Evolutionary conservation across 257 asterid genomes (phyloP), one percentile per base, ranked within the genome.

Genomic region (Hygrophila difformis): DNA sequence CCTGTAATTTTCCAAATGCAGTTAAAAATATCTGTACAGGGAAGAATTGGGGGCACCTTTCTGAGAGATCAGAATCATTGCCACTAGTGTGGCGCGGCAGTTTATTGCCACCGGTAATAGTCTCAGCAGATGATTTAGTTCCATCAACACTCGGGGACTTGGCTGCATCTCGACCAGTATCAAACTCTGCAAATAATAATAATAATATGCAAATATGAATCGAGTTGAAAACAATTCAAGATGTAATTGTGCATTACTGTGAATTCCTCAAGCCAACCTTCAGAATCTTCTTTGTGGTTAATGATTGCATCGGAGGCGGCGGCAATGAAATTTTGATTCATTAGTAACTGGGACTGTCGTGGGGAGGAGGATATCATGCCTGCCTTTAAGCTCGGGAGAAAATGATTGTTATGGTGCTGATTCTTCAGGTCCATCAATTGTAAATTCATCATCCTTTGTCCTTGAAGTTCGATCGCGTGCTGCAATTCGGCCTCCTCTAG

Each of bases 391-490:
- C 69, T 49, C 15, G 81, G 72, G 28, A 61, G 69, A 53, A 78
- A 74, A 47, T 70, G 86, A 65, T 63, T 64, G 49, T 50, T 60
- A 40, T 67, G 70, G n/a, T 71, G 77, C 47, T 68, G 77, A 31
- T 76, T 78, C 60, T 81, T 81, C 29, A 74, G 51, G 68, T 84
- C 95, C 85, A 82, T 69, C 8, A 82, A 69, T 48, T 80, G 96
- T 62, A 91, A 48, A 61, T 70, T 78, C 95, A 86, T 77, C 68
- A 91, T 61, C 62, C 93, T 70, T 62, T 93, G 76, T 17, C 82
- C 75, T 52, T 85, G 93, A 49, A 84, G 72, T 51, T 82, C 95
- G 28, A 91, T 71, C 6, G 84, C 88, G 44, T 85, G 91, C 64
- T 81, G 94, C 24, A 82, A 62, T 39, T 86, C 93, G 0, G 79